These are phyloP conservation scores for Melaleuca quinquenervia DNA, from an alignment of 345 rosid genomes.

Conservation along the genomic window DNA sequence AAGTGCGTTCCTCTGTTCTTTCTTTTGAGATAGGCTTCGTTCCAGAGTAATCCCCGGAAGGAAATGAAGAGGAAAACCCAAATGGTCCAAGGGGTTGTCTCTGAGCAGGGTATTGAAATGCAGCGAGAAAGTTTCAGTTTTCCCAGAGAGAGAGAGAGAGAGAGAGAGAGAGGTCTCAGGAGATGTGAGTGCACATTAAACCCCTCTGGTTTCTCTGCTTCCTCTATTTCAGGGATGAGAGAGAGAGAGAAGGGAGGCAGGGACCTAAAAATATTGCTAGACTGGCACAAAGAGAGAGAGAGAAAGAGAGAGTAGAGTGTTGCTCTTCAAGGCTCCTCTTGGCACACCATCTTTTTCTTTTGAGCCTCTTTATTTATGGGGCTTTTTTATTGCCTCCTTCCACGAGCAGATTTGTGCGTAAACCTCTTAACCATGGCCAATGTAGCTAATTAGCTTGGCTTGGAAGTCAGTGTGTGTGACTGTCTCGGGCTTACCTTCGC, in stretches of 20 bases:
- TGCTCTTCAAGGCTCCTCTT: neutral
- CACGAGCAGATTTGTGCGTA: neutral
- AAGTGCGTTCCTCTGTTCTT: neutral
- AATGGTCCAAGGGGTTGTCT: neutral
- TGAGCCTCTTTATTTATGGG: neutral
- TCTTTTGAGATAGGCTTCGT: neutral
- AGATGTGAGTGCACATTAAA: constrained; percentile 13
- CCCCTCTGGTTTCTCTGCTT: constrained; percentile 1
- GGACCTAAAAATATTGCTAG: neutral
- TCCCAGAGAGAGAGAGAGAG: constrained; percentile 1
- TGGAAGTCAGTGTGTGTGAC: neutral
- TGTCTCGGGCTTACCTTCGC: neutral
- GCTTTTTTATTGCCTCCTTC: neutral
- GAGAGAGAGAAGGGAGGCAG: neutral
- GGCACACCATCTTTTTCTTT: neutral
- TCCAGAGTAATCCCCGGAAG: neutral
- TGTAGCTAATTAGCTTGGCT: neutral
- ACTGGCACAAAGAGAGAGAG: neutral
- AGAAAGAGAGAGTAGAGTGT: neutral
- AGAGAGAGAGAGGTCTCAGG: neutral
- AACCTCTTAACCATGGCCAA: neutral
- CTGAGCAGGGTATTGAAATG: neutral
- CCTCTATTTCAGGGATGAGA: constrained; percentile 7
- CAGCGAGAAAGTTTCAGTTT: neutral
- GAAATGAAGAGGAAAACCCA: neutral